Evolutionary conservation across 768 basidiomycete species (phyloP).

Genomic region (Sporobolomyces pararoseus): DNA sequence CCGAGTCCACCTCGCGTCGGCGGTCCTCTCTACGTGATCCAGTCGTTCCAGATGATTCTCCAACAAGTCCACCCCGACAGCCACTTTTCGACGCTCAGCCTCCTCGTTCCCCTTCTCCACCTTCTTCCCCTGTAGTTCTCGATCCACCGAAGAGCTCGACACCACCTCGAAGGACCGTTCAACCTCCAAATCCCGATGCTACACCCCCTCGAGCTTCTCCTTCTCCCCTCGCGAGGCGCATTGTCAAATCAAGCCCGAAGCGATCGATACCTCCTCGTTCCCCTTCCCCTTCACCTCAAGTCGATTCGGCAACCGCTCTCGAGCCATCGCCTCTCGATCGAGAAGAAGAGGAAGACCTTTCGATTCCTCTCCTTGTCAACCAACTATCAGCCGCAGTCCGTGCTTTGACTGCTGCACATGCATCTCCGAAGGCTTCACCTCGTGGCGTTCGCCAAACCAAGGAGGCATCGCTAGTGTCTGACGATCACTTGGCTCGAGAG

Average conservation of each 20-base stretch:
- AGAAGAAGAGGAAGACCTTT: neutral
- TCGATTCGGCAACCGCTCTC: too few species aligned
- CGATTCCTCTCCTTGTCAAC: conserved; percentile 14
- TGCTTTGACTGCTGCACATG: neutral
- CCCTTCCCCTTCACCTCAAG: too few species aligned
- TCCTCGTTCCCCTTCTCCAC: neutral
- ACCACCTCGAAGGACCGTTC: conserved; percentile 3
- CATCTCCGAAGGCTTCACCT: neutral
- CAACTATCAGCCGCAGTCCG: conserved; percentile 15
- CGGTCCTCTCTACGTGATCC: neutral
- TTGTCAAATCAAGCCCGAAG: too few species aligned
- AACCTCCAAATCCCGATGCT: neutral
- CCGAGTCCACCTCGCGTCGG: neutral
- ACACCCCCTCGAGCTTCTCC: conserved; percentile 8
- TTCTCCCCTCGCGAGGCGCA: neutral
- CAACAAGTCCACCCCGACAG: neutral
- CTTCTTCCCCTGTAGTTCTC: neutral
- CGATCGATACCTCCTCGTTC: neutral
- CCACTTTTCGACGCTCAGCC: neutral
- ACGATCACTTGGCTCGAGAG: neutral
- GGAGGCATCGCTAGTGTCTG: neutral
- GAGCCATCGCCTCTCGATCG: neutral
- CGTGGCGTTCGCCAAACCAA: neutral
- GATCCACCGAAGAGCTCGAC: conserved; percentile 23
- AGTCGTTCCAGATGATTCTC: neutral